Evolutionary conservation across 106 monocot genomes (phyloP), one percentile per base, ranked within the genome.

Genomic region (Chionographis japonica): DNA sequence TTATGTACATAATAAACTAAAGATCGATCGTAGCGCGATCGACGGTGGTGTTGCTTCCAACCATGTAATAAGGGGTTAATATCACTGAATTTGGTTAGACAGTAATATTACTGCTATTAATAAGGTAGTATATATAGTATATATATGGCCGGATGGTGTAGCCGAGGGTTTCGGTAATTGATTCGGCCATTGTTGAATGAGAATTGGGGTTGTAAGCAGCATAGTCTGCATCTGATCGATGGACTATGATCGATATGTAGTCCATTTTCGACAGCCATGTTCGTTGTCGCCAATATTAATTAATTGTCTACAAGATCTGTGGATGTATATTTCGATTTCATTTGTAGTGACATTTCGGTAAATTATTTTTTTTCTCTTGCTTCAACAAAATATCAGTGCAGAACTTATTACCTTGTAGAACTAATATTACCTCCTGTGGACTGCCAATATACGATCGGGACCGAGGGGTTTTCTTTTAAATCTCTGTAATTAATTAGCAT

Each of bases 1-100:
- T 17, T 8, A 52, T 61, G 77, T 71, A 71, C 77, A 77, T 71
- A 65, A 71, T 65, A 77, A 71, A 49, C 64, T 71, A 63, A 70
- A 64, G 69, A 62, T 15, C 60, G 27, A n/a, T n/a, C n/a, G n/a
- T n/a, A n/a, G n/a, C n/a, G n/a, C n/a, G n/a, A n/a, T n/a, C n/a
- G n/a, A n/a, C 62, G 42, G 40, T 41, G n/a, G 41, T 9, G 7
- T 13, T 8, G 66, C 20, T 57, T 11, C 50, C 15, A 58, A 57
- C 42, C 36, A 50, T 46, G 7, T 38, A 37, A 60, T 46, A 46
- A 4, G 4, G 4, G 4, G 8, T 46, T 4, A 46, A 46, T 46
- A 46, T 46, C 5, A 8, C 8, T 4, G 4, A 56, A 69, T 40
- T 0, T 40, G 18, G 4, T 11, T 58, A 42, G 58, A 11, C 14